Evolutionary conservation across 495 filamentous ascomycete species (phyloP).

Genomic region (Lophium mytilinum): DNA sequence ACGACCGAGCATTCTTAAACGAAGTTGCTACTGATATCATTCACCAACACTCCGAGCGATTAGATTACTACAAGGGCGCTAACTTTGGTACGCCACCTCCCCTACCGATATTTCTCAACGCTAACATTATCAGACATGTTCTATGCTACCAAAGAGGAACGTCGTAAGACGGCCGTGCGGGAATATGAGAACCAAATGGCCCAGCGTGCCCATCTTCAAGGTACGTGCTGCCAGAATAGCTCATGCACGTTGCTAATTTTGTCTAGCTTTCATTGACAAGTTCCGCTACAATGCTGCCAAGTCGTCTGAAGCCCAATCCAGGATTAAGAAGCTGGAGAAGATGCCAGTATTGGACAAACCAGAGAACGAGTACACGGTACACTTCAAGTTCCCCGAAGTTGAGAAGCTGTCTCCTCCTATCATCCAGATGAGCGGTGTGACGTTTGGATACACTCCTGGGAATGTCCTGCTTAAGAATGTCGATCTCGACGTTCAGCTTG

Average conservation of each 20-base stretch:
- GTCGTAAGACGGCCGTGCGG: constrained; percentile 89
- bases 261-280: constrained; percentile 91
- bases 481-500: constrained; percentile 93
- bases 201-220: constrained; percentile 77
- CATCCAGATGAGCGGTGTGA: constrained; percentile 89
- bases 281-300: constrained; percentile 99
- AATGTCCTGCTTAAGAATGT: constrained; percentile 75
- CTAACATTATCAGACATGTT: constrained; percentile 60
- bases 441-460: constrained; percentile 80
- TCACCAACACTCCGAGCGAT: constrained; percentile 91
- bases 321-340: constrained; percentile 97
- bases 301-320: constrained; percentile 92
- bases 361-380: constrained; percentile 89
- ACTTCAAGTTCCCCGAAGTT: constrained; percentile 97
- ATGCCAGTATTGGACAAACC: constrained; percentile 89
- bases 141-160: constrained; percentile 95
- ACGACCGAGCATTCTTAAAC: constrained; percentile 98
- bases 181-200: constrained; percentile 99
- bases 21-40: constrained; percentile 99
- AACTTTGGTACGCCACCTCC: constrained; percentile 58
- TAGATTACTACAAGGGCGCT: constrained; percentile 98
- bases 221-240: constrained; percentile 2
- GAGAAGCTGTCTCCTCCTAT: constrained; percentile 97
- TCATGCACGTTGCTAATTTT: constrained; percentile 1
- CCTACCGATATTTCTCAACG: neutral